phyloP scores from a whole-genome alignment of 257 asterid genomes.

The Solanum dulcamara region DNA sequence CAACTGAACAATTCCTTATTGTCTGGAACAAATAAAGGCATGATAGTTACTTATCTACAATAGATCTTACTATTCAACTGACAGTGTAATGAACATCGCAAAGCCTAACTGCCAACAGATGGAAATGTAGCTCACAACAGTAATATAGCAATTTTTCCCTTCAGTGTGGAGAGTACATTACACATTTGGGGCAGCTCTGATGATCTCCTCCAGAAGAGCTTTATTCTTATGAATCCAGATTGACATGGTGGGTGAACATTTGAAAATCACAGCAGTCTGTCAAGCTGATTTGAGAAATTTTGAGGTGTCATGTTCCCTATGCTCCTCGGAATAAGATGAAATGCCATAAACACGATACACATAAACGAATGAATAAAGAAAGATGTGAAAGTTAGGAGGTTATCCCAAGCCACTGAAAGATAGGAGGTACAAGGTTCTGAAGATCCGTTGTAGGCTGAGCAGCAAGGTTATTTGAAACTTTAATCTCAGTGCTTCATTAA shows the following conservation, averaged over 20 bases:
- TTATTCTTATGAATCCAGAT: background rate
- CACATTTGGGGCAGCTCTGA: background rate
- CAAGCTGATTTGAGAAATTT: background rate
- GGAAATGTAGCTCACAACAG: background rate
- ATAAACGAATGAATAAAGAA: background rate
- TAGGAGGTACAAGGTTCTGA: background rate
- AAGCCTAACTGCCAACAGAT: background rate
- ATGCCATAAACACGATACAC: background rate
- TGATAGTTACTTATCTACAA: background rate
- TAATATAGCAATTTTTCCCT: background rate
- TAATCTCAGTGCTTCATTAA: conserved; percentile 69
- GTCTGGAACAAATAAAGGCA: background rate
- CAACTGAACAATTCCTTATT: background rate
- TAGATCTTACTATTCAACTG: background rate
- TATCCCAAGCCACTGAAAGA: background rate
- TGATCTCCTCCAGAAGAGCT: background rate
- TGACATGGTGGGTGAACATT: background rate
- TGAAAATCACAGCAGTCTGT: background rate
- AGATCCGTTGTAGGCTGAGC: background rate
- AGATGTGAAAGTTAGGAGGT: background rate
- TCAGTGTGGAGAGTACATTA: background rate
- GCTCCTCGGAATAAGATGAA: background rate
- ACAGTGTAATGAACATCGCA: background rate
- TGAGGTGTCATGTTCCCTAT: background rate
- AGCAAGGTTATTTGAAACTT: conserved; percentile 4